Conservation (phyloP, 345 rosid genomes). For the Linum trigynum region DNA sequence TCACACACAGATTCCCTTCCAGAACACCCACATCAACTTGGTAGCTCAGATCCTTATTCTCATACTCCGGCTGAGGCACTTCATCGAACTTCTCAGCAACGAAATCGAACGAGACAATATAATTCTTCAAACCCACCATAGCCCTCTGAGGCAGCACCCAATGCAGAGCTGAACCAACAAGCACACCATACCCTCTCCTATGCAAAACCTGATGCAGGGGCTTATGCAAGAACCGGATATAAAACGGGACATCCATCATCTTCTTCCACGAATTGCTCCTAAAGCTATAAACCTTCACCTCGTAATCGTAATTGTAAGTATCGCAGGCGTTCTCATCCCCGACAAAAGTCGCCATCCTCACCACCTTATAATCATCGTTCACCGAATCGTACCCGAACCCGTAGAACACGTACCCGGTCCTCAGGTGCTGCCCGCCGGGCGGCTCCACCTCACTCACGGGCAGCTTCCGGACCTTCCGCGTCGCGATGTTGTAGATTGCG, state of each 20-base stretch:
- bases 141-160: conserved; percentile 30
- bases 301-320: conserved; percentile 9
- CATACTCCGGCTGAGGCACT: conserved; percentile 18
- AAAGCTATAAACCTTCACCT: conserved; percentile 33
- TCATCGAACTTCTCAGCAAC: conserved; percentile 11
- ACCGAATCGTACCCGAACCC: conserved; percentile 37
- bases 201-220: conserved; percentile 20
- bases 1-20: conserved; percentile 21
- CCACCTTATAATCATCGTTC: conserved; percentile 26
- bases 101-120: conserved; percentile 25
- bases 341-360: conserved; percentile 28
- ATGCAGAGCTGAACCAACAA: conserved; percentile 29
- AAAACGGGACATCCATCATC: conserved; percentile 15
- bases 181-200: conserved; percentile 28
- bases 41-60: background rate
- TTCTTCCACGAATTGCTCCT: conserved; percentile 31
- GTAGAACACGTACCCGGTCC: conserved; percentile 21
- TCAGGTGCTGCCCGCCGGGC: conserved; percentile 4
- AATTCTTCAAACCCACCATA: conserved; percentile 7
- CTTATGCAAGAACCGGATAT: conserved; percentile 14
- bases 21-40: conserved; percentile 25
- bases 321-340: conserved; percentile 11
- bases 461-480: conserved; percentile 17
- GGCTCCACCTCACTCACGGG: conserved; percentile 14
- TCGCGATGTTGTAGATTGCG: conserved; percentile 29